Percentiles rank a stretch among this genome's conserved stretches.
These are phyloP conservation scores for Nitzschia sp. DNA, from an alignment of 108 stramenopile genomes.

Conservation along the genomic window DNA sequence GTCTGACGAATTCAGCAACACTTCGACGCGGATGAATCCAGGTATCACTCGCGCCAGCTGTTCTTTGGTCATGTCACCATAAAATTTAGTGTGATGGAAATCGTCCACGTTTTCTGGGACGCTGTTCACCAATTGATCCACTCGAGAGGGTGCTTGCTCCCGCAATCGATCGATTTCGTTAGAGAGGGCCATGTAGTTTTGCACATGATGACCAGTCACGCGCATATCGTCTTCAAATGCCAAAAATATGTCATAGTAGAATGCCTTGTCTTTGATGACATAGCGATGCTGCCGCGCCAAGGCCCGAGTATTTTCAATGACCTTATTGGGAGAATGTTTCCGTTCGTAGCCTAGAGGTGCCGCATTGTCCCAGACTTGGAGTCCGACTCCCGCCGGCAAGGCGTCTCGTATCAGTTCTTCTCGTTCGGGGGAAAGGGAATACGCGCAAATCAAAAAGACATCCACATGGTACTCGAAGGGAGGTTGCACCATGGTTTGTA, in stretches of 20 bases:
- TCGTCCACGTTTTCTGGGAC: constrained; percentile 26
- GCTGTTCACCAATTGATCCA: constrained; percentile 6
- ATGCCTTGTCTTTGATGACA: constrained; percentile 74
- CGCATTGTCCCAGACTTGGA: constrained; percentile 81
- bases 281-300: constrained; percentile 82
- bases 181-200: constrained; percentile 63
- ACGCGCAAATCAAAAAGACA: constrained; percentile 54
- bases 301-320: constrained; percentile 38
- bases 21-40: constrained; percentile 72
- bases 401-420: constrained; percentile 44
- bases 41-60: constrained; percentile 63
- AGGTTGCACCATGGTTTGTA: constrained; percentile 55
- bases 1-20: constrained; percentile 38
- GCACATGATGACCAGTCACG: constrained; percentile 65
- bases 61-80: constrained; percentile 52
- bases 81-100: constrained; percentile 28
- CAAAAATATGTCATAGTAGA: constrained; percentile 72
- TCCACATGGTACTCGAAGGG: constrained; percentile 57
- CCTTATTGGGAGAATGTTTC: constrained; percentile 13
- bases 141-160: constrained; percentile 36
- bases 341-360: constrained; percentile 61
- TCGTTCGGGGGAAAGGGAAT: constrained; percentile 43
- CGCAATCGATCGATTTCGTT: constrained; percentile 50
- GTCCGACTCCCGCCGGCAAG: constrained; percentile 64
- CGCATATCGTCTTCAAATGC: constrained; percentile 83